A percentile compares a stretch with the other conserved stretches of the same genome.
Conservation (phyloP, 2,329 filamentous ascomycete genomes). For the Fusarium staphyleae region DNA sequence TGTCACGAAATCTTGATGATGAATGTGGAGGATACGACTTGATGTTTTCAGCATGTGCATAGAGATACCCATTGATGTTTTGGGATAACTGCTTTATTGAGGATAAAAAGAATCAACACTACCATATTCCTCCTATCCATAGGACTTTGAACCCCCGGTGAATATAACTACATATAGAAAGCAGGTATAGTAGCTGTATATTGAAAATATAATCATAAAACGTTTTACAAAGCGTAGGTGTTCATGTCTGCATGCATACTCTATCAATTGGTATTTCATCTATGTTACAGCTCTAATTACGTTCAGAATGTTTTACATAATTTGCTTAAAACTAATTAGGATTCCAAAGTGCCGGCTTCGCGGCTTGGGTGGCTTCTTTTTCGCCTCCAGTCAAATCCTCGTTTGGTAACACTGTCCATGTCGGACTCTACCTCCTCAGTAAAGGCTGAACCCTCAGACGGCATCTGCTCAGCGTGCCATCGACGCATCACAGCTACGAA, state of each 20-base stretch:
- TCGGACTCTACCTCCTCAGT: slow-evolving; percentile 14
- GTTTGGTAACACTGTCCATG: background rate
- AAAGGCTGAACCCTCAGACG: slow-evolving; percentile 8
- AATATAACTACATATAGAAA: no score
- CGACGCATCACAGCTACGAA: slow-evolving; percentile 51
- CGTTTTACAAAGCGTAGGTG: no score
- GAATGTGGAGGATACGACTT: slow-evolving; percentile 37
- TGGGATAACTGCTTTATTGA: slow-evolving; percentile 16
- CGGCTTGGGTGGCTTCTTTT: background rate
- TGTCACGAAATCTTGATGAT: slow-evolving; percentile 40
- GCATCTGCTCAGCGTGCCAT: slow-evolving; percentile 36
- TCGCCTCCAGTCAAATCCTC: background rate
- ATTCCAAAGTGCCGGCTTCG: background rate
- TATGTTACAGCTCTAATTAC: background rate
- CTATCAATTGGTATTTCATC: no score
- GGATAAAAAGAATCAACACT: no score
- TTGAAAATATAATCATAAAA: no score
- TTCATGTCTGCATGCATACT: no score
- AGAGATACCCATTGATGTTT: slow-evolving; percentile 45
- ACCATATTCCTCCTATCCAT: no score
- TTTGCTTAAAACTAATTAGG: background rate
- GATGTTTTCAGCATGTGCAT: slow-evolving; percentile 41
- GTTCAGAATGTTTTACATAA: background rate
- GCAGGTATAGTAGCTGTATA: no score
- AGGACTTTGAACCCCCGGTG: no score